Evolutionary conservation across 345 rosid species (phyloP).

Genomic region (Syzygium jambos): DNA sequence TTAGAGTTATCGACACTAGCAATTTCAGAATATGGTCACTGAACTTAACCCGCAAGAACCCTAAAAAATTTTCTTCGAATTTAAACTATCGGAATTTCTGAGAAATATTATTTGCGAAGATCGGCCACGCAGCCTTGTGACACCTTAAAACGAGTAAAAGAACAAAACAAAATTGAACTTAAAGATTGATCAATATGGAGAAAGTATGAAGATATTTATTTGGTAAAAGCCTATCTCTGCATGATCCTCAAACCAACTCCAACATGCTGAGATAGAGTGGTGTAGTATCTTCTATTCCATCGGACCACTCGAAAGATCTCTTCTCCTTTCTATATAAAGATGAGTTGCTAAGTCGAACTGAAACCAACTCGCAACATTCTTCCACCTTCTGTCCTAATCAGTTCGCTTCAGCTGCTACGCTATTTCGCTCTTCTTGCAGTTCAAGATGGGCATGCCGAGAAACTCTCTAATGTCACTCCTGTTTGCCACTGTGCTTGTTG

Average conservation of each 20-base stretch:
- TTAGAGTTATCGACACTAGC: background rate
- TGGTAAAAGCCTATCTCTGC: background rate
- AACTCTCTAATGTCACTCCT: background rate
- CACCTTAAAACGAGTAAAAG: background rate
- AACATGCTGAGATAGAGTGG: background rate
- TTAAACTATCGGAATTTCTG: background rate
- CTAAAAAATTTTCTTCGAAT: background rate
- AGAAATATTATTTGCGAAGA: background rate
- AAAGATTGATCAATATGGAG: background rate
- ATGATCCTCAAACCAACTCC: constrained; percentile 7
- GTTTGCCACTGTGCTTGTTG: background rate
- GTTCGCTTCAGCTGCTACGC: background rate
- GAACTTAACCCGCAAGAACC: background rate
- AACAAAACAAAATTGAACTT: background rate
- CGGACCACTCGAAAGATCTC: background rate
- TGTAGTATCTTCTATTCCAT: background rate
- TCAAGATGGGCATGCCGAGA: background rate
- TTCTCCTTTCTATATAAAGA: background rate
- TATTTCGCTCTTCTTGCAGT: background rate
- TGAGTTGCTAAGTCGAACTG: background rate
- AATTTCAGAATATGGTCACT: background rate
- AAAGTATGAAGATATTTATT: background rate
- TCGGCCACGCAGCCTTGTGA: background rate
- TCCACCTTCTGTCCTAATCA: background rate
- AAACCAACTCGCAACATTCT: background rate